A percentile compares a stretch with the other conserved stretches of the same genome.
These are phyloP conservation scores for Ceratobasidium papillatum DNA, from an alignment of 1,284 basidiomycete genomes.

Conservation along the genomic window DNA sequence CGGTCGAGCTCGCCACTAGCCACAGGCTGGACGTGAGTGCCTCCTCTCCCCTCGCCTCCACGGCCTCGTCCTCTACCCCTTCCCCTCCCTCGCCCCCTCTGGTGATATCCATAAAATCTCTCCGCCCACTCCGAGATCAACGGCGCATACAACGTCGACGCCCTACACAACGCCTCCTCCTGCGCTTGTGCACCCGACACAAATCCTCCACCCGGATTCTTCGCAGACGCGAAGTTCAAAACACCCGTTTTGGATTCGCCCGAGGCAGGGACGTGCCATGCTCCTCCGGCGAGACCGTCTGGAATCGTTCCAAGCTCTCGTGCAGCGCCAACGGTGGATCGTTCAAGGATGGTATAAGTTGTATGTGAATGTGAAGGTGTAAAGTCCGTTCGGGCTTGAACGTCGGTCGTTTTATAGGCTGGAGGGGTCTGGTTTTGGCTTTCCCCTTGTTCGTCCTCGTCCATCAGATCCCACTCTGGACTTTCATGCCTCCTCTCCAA, in stretches of 20 bases:
- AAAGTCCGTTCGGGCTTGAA: slow-evolving; percentile 18
- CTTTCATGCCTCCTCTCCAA: slow-evolving; percentile 18
- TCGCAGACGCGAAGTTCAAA: slow-evolving; percentile 75
- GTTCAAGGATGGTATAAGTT: slow-evolving; percentile 25
- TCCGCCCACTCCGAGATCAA: slow-evolving; percentile 63
- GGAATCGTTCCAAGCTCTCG: slow-evolving; percentile 25
- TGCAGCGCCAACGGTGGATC: slow-evolving; percentile 19
- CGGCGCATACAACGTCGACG: slow-evolving; percentile 68
- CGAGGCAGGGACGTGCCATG: slow-evolving; percentile 22
- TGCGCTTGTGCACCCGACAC: slow-evolving; percentile 70
- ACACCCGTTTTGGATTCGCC: slow-evolving; percentile 57
- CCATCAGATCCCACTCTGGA: slow-evolving; percentile 33
- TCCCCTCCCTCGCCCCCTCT: slow-evolving; percentile 37
- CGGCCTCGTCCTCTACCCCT: neutral
- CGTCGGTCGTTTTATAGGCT: slow-evolving; percentile 1
- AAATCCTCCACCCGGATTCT: slow-evolving; percentile 74
- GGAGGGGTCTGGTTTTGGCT: neutral
- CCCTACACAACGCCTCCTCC: slow-evolving; percentile 75
- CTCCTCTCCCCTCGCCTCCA: neutral
- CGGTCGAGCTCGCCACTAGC: slow-evolving; percentile 56
- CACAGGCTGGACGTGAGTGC: neutral
- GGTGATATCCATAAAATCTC: slow-evolving; percentile 66
- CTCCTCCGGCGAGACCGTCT: neutral
- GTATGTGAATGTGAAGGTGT: slow-evolving; percentile 21
- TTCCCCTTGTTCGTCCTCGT: neutral